Base-by-base conservation (phyloP, 2,329 filamentous ascomycete species). In the Orbilia oligospora region DNA sequence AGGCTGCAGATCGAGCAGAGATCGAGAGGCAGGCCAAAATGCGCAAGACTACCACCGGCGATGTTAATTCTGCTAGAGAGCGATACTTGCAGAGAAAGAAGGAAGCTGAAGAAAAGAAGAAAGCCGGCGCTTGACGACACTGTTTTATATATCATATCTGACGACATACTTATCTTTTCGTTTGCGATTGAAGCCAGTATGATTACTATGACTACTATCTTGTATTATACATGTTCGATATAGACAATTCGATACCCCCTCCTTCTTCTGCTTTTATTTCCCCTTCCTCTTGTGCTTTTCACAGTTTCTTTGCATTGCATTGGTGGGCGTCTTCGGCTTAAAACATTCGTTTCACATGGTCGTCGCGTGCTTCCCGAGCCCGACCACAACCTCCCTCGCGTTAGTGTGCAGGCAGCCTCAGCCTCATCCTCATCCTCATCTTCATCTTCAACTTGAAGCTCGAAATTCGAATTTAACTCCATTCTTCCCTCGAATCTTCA, bases 21-120 rank as follows among this genome's bases (percentile, higher is more conserved):
- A 87, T 87, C 83, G 90, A 93, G 84, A 87, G 90, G 72, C 88
- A 89, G 16, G 86, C 89, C 41, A 96, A 95, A 88, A 92, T 90
- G 81, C 88, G 89, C 82, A 96, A 96, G 88, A 95, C 92, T 0
- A 89, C 90, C 61, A 86, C 87, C 18, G 72, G 72, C 22, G 92
- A 95, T 64, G 91, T 95, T 79, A 91, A 89, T 82, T 91, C 91
- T 82, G 93, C 93, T 0, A 92, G 90, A 84, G 93, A 94, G 85
- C 87, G 93, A 81, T 96, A 94, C 84, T 86, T 96, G 69, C 91
- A 92, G 70, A 87, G 93, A 83, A 95, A 94, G 86, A 87, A 86
- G 82, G 91, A 92, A 73, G 91, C 90, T 0, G 92, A 92, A 78
- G 91, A 91, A 83, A 90, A 88, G 10, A 90, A 90, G 84, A 87